Evolutionary conservation across 1,284 basidiomycete species (phyloP).

Genomic region (Irpex sp.): DNA sequence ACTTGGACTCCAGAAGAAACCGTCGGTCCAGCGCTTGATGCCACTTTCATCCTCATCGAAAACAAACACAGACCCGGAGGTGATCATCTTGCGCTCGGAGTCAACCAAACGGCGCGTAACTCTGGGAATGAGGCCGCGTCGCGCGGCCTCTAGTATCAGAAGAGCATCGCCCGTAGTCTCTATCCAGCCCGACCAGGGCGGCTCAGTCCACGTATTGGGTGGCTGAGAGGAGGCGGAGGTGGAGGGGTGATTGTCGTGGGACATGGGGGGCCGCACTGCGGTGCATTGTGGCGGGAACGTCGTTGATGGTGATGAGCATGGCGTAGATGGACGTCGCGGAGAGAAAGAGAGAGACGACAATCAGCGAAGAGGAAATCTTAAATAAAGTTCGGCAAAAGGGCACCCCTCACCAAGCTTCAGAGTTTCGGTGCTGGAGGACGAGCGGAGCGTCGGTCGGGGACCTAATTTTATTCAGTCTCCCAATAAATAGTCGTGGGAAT

Average conservation of each 20-base stretch:
- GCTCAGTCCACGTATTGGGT: constrained; percentile 64
- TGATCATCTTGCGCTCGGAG: constrained; percentile 89
- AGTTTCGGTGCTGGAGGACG: constrained; percentile 11
- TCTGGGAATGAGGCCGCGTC: constrained; percentile 85
- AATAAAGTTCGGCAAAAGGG: constrained; percentile 13
- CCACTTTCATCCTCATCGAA: constrained; percentile 98
- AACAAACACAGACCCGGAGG: constrained; percentile 93
- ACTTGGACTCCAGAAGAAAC: constrained; percentile 88
- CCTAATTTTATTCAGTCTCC: constrained; percentile 11
- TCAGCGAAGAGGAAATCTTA: constrained; percentile 10
- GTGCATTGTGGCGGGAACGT: constrained; percentile 9
- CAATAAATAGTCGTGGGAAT: constrained; percentile 8
- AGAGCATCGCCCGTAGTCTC: constrained; percentile 94
- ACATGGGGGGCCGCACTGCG: constrained; percentile 22
- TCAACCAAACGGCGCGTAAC: constrained; percentile 94
- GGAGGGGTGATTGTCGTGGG: constrained; percentile 25
- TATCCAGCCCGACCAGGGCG: constrained; percentile 91
- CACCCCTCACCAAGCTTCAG: constrained; percentile 14
- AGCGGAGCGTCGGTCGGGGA: constrained; percentile 13
- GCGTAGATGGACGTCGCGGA: constrained; percentile 3
- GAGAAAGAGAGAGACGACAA: background rate
- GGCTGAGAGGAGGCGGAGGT: constrained; percentile 17
- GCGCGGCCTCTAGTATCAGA: constrained; percentile 92
- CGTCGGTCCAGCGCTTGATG: constrained; percentile 99
- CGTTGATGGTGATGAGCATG: constrained; percentile 5